Evolutionary conservation across 164 flowering plant species (phyloP).

Genomic region (Amborella trichopoda): DNA sequence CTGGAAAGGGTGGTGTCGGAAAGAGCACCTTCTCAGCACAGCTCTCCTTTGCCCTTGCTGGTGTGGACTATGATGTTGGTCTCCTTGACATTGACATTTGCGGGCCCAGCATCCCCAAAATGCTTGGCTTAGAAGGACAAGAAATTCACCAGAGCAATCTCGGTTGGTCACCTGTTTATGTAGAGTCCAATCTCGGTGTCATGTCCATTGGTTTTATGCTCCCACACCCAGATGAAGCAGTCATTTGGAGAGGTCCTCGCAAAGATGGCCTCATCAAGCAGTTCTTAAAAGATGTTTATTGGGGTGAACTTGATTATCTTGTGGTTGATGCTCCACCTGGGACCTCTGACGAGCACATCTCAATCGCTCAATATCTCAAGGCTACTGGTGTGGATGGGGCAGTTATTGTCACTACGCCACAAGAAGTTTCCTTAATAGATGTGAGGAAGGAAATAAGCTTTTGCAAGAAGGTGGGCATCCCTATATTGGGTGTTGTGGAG

Average conservation of each 20-base stretch:
- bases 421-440: constrained; percentile 83
- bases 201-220: constrained; percentile 97
- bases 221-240: constrained; percentile 81
- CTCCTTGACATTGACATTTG: constrained; percentile 89
- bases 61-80: constrained; percentile 81
- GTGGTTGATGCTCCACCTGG: constrained; percentile 98
- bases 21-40: constrained; percentile 97
- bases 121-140: constrained; percentile 96
- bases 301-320: constrained; percentile 92
- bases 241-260: constrained; percentile 95
- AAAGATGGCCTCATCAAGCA: constrained; percentile 83
- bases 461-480: constrained; percentile 72
- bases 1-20: constrained; percentile 98
- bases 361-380: constrained; percentile 70
- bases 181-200: constrained; percentile 88
- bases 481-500: constrained; percentile 84
- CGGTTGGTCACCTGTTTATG: constrained; percentile 90
- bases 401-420: constrained; percentile 85
- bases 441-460: constrained; percentile 87
- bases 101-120: constrained; percentile 94
- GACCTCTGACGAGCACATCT: constrained; percentile 93
- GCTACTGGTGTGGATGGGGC: constrained; percentile 84
- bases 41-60: constrained; percentile 71
- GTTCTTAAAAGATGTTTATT: constrained; percentile 76
- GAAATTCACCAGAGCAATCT: constrained; percentile 87